Conservation (phyloP, 257 asterid genomes). For the Jaltomata sinuosa region DNA sequence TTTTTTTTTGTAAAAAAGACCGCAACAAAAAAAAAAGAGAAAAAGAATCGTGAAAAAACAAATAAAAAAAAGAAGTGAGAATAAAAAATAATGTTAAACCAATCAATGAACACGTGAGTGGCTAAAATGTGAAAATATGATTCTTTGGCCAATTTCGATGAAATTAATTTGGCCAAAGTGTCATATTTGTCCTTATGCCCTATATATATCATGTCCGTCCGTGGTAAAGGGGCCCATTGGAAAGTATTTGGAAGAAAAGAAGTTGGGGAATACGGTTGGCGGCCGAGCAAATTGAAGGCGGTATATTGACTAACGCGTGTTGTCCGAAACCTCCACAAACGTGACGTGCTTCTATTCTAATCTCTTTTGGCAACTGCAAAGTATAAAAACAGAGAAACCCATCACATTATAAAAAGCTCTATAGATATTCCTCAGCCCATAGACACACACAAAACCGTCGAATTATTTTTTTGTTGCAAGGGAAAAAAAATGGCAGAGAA, state of each 20-base stretch:
- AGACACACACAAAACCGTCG: neutral
- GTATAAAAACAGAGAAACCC: neutral
- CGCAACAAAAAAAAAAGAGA: too few relatives aligned
- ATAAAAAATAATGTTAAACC: too few relatives aligned
- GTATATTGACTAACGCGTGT: neutral
- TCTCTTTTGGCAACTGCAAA: neutral
- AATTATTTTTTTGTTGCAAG: neutral
- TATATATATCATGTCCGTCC: too few relatives aligned
- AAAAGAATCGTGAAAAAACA: too few relatives aligned
- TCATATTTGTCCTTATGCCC: too few relatives aligned
- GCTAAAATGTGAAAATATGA: too few relatives aligned
- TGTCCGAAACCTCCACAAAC: neutral
- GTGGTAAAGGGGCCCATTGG: neutral
- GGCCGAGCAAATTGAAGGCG: neutral
- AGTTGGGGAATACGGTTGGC: neutral
- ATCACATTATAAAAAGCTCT: neutral
- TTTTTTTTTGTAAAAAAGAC: too few relatives aligned
- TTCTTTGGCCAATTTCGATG: too few relatives aligned
- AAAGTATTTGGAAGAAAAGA: neutral
- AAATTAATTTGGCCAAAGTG: too few relatives aligned
- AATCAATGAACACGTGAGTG: too few relatives aligned
- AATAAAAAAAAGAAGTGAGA: too few relatives aligned
- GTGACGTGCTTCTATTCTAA: neutral
- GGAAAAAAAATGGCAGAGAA: slow-evolving; percentile 38
- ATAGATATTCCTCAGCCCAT: neutral